Evolutionary conservation across 2,329 filamentous ascomycete species (phyloP).

Genomic region (Alternaria arbusti): DNA sequence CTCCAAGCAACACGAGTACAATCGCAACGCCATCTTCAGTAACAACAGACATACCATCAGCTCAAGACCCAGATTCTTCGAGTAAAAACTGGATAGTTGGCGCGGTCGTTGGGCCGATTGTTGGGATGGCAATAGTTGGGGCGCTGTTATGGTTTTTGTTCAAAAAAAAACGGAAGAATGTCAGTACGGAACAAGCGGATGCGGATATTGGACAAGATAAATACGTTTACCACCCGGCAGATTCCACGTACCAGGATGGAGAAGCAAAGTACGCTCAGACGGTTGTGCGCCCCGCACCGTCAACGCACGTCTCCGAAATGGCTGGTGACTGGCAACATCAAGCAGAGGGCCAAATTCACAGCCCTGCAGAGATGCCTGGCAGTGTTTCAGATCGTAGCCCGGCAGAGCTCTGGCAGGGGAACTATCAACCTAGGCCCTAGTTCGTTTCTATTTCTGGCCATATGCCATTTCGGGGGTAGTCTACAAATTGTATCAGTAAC

Average conservation of each 20-base stretch:
- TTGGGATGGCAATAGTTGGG: slow-evolving; percentile 18
- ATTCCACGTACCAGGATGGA: not conserved
- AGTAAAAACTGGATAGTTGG: slow-evolving; percentile 21
- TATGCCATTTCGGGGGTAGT: too few species aligned
- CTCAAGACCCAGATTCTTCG: slow-evolving; percentile 2
- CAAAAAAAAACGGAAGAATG: slow-evolving; percentile 2
- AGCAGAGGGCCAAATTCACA: slow-evolving; percentile 1
- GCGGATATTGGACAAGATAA: not conserved
- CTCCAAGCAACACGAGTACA: not conserved
- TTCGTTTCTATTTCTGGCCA: too few species aligned
- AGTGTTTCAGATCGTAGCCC: not conserved
- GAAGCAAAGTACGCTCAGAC: not conserved
- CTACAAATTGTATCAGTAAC: too few species aligned
- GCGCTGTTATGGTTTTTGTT: slow-evolving; percentile 17
- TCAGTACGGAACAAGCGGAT: not conserved
- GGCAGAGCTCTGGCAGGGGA: slow-evolving; percentile 17
- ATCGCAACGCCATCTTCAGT: not conserved
- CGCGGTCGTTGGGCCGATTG: slow-evolving; percentile 15
- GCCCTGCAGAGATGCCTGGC: slow-evolving; percentile 9
- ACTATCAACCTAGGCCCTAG: not conserved
- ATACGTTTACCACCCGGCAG: not conserved
- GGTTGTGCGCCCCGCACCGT: slow-evolving; percentile 3
- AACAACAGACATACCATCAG: slow-evolving; percentile 2
- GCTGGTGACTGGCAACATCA: slow-evolving; percentile 4
- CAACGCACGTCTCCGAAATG: slow-evolving; percentile 7